Base-by-base conservation (phyloP, 495 filamentous ascomycete genomes). In the Amphirosellinia nigrospora region DNA sequence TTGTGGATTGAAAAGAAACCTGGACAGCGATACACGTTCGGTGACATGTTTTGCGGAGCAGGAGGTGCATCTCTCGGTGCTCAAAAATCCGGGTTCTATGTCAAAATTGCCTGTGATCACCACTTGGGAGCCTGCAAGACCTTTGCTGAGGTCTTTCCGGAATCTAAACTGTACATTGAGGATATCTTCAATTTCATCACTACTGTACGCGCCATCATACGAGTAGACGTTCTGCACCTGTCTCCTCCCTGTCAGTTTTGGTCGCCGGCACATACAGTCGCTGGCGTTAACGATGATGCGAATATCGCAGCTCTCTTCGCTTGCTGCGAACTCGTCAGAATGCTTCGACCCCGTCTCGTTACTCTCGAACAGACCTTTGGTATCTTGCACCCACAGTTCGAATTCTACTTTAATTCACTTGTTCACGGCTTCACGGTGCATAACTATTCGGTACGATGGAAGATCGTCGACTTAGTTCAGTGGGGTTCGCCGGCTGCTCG, bases 331-430 rank as follows among this genome's bases (percentile, higher is more conserved):
- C 77, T 96, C 0, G 77, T 97, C 1, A 74, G 83, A 21, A 86
- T 85, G 28, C 74, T 84, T 0, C 89, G 84, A 4, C 93, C 95
- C 0, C 84, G 94, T 0, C 69, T 97, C 0, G 87, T 92, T 2
- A 99, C 94, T 0, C 80, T 98, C 13, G 96, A 99, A 71, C 92
- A 98, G 70, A 97, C 95, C 0, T 89, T 86, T 55, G 94, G 93
- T 0, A 81, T 88, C 9, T 70, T 85, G 3, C 79, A 88, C 36
- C 73, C 83, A 2, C 77, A 86, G 3, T 83, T 86, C 34, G 66
- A 80, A 0, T 82, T 77, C 0, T 86, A 83, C 61, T 91, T 96
- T 67, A 82, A 86, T 32, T 80, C 83, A 0, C 74, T 97, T 3
- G 79, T 97, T 2, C 74, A 84, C 46, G 86, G 89, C 32, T 90